Evolutionary conservation across 1,284 basidiomycete genomes (phyloP), one percentile per base, ranked within the genome.

Genomic region (Sutorius eximius): DNA sequence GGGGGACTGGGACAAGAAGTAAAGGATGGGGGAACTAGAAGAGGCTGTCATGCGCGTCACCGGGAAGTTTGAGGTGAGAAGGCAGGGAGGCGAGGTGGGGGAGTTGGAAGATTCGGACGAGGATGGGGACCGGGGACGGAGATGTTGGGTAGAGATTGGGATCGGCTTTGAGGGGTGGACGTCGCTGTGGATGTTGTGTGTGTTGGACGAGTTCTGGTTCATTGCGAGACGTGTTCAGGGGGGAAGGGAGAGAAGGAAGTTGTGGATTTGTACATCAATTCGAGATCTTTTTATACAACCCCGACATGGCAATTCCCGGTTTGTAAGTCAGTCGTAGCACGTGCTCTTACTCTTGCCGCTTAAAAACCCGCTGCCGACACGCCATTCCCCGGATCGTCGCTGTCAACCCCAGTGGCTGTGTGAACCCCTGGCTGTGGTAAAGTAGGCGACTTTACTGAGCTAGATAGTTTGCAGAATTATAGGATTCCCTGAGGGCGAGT

Each of bases 1-100:
- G 18, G 86, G 84, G 3, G 85, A 82, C 57, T 85, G 81, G 49
- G 79, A 76, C 49, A 89, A 70, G 69, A 87, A 85, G 67, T 86
- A 85, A 49, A 90, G 70, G 57, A 90, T 83, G 45, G 88, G 86
- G 3, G 88, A 88, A 13, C 77, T 78, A 3, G 85, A 78, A 4
- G 82, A 81, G 45, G 80, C 72, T n/a, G 75, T 69, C 48, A 82
- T 68, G 49, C 74, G 75, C 4, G 80, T 75, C 7, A 77, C 57
- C 58, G 65, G 9, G 63, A 56, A 37, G 11, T 55, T 64, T 55
- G 40, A 77, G 61, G 52, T 77, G 65, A 49, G 77, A 71, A 61
- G 73, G 56, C 41, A 82, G 73, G 46, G 82, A 77, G 47, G 75
- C 68, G 52, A 80, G 58, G 51, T 80, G 78, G 79, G 71, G 3